Conservation (phyloP, 2,329 filamentous ascomycete genomes). For the Aspergillus udagawae region DNA sequence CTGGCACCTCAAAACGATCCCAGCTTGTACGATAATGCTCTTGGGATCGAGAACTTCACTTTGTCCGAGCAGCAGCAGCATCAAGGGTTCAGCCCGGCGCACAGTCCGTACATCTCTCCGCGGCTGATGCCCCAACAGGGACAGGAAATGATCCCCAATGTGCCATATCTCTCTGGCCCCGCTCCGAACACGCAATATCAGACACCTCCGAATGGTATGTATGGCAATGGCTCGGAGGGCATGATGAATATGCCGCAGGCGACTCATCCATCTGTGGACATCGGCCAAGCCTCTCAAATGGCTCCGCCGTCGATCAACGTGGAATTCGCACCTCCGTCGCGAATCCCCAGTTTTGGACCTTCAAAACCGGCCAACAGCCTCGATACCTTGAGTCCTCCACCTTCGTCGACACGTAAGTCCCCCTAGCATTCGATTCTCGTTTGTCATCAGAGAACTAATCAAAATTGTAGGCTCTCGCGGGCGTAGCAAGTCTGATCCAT, state of each 20-base stretch:
- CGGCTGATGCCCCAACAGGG: slow-evolving; percentile 67
- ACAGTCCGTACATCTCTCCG: slow-evolving; percentile 69
- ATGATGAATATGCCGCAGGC: slow-evolving; percentile 44
- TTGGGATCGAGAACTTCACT: slow-evolving; percentile 75
- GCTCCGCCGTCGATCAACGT: slow-evolving; percentile 93
- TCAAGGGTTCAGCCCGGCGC: slow-evolving; percentile 57
- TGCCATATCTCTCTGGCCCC: slow-evolving; percentile 44
- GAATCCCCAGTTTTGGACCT: slow-evolving; percentile 62
- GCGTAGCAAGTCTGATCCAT: slow-evolving; percentile 60
- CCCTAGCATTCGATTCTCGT: not conserved
- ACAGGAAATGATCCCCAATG: slow-evolving; percentile 52
- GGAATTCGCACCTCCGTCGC: slow-evolving; percentile 75
- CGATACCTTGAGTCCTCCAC: slow-evolving; percentile 82
- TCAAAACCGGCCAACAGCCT: slow-evolving; percentile 62
- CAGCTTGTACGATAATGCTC: slow-evolving; percentile 69
- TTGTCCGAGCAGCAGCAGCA: slow-evolving; percentile 62
- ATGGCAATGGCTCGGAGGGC: slow-evolving; percentile 46
- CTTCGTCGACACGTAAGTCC: slow-evolving; percentile 58
- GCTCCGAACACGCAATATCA: slow-evolving; percentile 48
- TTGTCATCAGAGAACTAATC: slow-evolving; percentile 3
- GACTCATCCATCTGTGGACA: slow-evolving; percentile 51
- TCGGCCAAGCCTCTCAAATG: slow-evolving; percentile 70
- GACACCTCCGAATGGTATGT: slow-evolving; percentile 48
- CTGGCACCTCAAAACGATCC: slow-evolving; percentile 68
- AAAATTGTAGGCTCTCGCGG: slow-evolving; percentile 47